Conservation (phyloP, 164 flowering plant species). For the Dillenia turbinata region DNA sequence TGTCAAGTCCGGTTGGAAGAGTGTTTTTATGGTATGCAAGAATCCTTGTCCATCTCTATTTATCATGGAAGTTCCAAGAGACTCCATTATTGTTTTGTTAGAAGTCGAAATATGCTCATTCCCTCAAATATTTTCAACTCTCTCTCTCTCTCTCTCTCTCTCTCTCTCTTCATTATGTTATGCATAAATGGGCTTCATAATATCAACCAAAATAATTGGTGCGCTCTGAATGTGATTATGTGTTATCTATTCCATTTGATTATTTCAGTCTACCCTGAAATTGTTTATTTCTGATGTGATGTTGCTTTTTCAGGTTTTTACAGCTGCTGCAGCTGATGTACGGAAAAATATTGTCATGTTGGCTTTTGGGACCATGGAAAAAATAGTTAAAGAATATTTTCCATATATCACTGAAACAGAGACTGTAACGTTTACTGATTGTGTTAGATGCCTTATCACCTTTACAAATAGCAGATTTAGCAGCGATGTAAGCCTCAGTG, state of each 20-base stretch:
- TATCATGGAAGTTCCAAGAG: background rate
- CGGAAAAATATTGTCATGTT: constrained; percentile 84
- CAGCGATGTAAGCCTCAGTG: constrained; percentile 95
- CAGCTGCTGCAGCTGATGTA: constrained; percentile 96
- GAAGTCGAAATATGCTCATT: too few relatives aligned
- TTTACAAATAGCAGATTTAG: constrained; percentile 93
- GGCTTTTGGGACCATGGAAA: constrained; percentile 98
- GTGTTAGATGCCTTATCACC: constrained; percentile 89
- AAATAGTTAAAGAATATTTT: constrained; percentile 94
- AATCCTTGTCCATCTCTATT: background rate
- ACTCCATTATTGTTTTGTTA: background rate
- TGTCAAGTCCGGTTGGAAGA: constrained; percentile 99
- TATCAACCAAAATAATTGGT: too few relatives aligned
- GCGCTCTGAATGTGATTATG: too few relatives aligned
- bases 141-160: too few relatives aligned
- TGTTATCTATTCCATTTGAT: too few relatives aligned
- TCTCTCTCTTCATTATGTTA: too few relatives aligned
- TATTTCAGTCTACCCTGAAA: too few relatives aligned
- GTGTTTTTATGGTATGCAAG: constrained; percentile 83
- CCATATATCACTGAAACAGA: constrained; percentile 98
- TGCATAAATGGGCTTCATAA: too few relatives aligned
- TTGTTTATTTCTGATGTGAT: constrained; percentile 1
- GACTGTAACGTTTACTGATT: constrained; percentile 85
- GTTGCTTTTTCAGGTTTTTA: constrained; percentile 67
- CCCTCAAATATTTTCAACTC: too few relatives aligned